Evolutionary conservation across 805 yeast species (phyloP), one percentile per base, ranked within the genome.

Genomic region (Candida jianshihensis): DNA sequence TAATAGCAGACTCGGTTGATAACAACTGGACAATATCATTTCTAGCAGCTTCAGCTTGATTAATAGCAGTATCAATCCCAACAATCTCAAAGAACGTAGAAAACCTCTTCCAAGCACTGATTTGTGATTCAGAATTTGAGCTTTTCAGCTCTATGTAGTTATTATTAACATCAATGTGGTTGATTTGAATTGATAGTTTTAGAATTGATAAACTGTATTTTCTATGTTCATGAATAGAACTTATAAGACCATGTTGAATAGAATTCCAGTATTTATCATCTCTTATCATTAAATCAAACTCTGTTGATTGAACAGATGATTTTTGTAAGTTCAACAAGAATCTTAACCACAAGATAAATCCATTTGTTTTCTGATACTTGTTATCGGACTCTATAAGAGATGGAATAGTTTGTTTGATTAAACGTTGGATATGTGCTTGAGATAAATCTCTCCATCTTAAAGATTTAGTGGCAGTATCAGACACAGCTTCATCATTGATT

Each of bases 11-110:
- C 2, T 56, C 42, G 3, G 72, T 68, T 0, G 66, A 51, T 18
- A 85, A 64, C 12, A 84, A 54, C 1, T 60, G 60, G 2, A 75
- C 53, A 30, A 88, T 72, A 47, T 85, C 95, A 7, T 60, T 60
- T 1, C 71, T 58, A 0, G 92, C 90, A 11, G 86, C 95, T 46
- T 79, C 78, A 1, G 89, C 77, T 57, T 89, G 96, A 48, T 89
- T 88, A 48, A 85, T 60, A 0, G 96, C 83, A 0, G 96, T 77
- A 54, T 88, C 96, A 27, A 88, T 70, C 1, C 87, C 92, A 19
- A 85, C 60, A 32, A 88, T 82, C 51, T 88, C 96, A 48, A 75
- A 81, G 12, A 88, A 59, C 0, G 95, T 84, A 19, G 76, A 66
- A 49, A 68, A 88, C 40, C 84, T 69, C 30, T 73, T 68, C 96